These are phyloP conservation scores for Chaetomium sp. DNA, from an alignment of 2,329 filamentous ascomycete species.

Conservation along the genomic window DNA sequence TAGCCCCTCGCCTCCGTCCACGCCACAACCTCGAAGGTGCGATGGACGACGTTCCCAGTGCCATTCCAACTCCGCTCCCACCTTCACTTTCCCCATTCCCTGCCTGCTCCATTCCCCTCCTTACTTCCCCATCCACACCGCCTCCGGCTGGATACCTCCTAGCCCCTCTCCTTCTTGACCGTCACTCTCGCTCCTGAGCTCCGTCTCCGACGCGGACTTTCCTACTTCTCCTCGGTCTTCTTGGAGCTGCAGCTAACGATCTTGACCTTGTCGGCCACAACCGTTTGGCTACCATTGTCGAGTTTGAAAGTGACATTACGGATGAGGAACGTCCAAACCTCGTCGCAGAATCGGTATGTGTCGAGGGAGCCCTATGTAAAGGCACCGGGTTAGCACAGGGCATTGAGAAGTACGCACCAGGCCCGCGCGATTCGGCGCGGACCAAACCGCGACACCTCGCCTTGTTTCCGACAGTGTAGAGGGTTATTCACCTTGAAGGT, in stretches of 20 bases:
- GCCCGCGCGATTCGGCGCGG: neutral
- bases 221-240: constrained; percentile 46
- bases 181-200: neutral
- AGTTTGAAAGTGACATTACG: constrained; percentile 99
- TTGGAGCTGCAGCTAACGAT: constrained; percentile 98
- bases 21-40: neutral
- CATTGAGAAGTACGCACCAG: neutral
- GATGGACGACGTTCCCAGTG: no score
- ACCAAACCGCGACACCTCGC: neutral
- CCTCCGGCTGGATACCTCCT: neutral
- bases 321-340: constrained; percentile 99
- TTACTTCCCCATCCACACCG: neutral
- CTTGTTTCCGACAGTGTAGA: neutral
- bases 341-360: constrained; percentile 98
- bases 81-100: neutral
- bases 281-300: constrained; percentile 72
- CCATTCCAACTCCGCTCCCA: neutral
- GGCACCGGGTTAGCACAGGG: constrained; percentile 15
- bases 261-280: constrained; percentile 91
- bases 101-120: neutral
- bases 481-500: constrained; percentile 80
- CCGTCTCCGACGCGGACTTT: neutral
- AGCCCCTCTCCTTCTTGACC: neutral
- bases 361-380: constrained; percentile 76
- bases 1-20: no score